Evolutionary conservation across 2,329 filamentous ascomycete species (phyloP).

Genomic region (Sarocladiaceae sp.): DNA sequence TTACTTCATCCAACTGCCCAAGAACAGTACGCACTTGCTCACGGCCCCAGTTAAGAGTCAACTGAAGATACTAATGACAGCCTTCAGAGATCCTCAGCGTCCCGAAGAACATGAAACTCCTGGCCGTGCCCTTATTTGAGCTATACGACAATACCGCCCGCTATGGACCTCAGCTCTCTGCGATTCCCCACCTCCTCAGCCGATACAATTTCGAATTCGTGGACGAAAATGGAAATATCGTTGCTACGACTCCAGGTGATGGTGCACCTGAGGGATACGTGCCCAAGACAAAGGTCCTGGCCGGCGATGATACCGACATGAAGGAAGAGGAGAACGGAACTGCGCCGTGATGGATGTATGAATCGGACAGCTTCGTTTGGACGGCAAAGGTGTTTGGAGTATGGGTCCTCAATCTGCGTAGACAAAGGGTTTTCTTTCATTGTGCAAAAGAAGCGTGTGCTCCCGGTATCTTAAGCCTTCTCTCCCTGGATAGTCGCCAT

Average conservation of each 20-base stretch:
- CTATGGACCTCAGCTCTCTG: conserved; percentile 92
- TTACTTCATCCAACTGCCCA: conserved; percentile 91
- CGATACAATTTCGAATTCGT: conserved; percentile 98
- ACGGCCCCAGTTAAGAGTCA: conserved; percentile 2
- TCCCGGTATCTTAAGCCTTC: conserved; percentile 35
- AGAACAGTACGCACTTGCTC: conserved; percentile 61
- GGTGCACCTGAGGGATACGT: conserved; percentile 51
- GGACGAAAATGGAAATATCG: conserved; percentile 83
- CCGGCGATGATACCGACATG: conserved; percentile 57
- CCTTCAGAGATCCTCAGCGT: conserved; percentile 81
- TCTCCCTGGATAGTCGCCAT: conserved; percentile 95
- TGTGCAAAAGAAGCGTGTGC: conserved; percentile 6
- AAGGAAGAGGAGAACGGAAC: conserved; percentile 39
- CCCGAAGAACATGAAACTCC: conserved; percentile 98
- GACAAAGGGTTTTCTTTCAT: conserved; percentile 12
- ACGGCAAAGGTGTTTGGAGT: conserved; percentile 32
- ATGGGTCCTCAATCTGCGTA: neutral
- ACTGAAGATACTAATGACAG: conserved; percentile 7
- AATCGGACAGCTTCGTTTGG: conserved; percentile 18
- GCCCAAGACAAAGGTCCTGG: conserved; percentile 60
- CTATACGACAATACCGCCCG: conserved; percentile 94
- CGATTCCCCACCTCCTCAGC: conserved; percentile 90
- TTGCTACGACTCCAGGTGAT: conserved; percentile 74
- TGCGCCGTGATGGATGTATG: conserved; percentile 14
- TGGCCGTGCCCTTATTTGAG: conserved; percentile 94